Conservation (phyloP, 345 rosid genomes). For the Balakata baccata region DNA sequence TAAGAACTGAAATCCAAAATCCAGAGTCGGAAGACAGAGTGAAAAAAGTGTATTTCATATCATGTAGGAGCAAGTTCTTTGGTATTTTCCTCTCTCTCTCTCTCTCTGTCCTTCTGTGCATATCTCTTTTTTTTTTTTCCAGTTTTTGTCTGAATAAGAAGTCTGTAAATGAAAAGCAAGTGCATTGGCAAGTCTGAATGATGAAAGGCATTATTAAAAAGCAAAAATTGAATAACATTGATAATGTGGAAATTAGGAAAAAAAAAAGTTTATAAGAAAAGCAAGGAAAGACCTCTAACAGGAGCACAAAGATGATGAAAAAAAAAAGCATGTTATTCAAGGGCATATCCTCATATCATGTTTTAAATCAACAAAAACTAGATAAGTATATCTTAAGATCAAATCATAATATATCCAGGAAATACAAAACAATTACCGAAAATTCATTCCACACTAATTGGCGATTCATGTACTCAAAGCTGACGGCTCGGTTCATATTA, state of each 20-base stretch:
- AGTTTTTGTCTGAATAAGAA: background rate
- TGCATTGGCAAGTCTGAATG: background rate
- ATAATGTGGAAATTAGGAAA: background rate
- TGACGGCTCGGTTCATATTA: slow-evolving; percentile 93
- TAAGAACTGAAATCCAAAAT: background rate
- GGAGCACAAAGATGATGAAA: no score
- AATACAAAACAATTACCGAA: slow-evolving; percentile 57
- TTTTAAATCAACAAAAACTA: no score
- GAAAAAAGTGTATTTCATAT: background rate
- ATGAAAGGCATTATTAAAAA: background rate
- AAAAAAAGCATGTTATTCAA: background rate
- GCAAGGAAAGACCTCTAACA: no score
- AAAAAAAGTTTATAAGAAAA: no score
- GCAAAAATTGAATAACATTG: background rate
- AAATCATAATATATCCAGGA: background rate
- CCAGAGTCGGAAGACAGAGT: background rate
- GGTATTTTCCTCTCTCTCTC: no score
- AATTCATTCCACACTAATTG: slow-evolving; percentile 99
- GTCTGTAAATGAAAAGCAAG: background rate
- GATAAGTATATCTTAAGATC: background rate
- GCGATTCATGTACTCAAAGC: slow-evolving; percentile 98
- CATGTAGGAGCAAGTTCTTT: no score
- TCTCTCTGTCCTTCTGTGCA: no score
- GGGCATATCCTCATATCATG: background rate
- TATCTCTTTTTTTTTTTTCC: no score